A percentile compares a stretch with the other conserved stretches of the same genome.
These are phyloP conservation scores for Penicillium sp. DNA, from an alignment of 2,329 filamentous ascomycete species.

Conservation along the genomic window DNA sequence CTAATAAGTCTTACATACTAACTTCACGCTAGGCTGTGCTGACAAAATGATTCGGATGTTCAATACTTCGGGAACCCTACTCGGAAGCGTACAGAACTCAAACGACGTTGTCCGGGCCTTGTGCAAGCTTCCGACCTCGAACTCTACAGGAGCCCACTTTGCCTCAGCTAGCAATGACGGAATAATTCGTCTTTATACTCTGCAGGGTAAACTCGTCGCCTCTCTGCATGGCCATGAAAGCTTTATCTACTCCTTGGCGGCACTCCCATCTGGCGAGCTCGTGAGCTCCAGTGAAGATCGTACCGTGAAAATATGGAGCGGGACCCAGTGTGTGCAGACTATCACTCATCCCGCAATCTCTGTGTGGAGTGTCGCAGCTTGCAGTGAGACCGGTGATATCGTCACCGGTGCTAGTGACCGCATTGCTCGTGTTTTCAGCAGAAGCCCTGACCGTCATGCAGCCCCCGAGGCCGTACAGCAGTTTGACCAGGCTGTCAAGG, in stretches of 20 bases:
- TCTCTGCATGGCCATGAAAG: conserved; percentile 86
- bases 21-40: conserved; percentile 62
- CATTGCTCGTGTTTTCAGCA: conserved; percentile 78
- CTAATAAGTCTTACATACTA: conserved; percentile 4
- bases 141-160: conserved; percentile 83
- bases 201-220: conserved; percentile 71
- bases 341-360: conserved; percentile 97
- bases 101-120: conserved; percentile 86
- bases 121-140: conserved; percentile 70
- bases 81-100: conserved; percentile 65
- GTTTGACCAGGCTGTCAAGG: conserved; percentile 79
- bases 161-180: conserved; percentile 94
- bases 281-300: conserved; percentile 91
- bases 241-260: conserved; percentile 85
- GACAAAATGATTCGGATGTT: conserved; percentile 88
- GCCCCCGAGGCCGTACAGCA: conserved; percentile 63
- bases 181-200: conserved; percentile 79
- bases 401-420: conserved; percentile 91
- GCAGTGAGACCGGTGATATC: conserved; percentile 79
- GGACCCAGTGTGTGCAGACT: conserved; percentile 80
- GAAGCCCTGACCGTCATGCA: conserved; percentile 67
- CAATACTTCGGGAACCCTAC: conserved; percentile 60
- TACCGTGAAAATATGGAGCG: conserved; percentile 87
- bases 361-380: conserved; percentile 89
- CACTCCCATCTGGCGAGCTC: conserved; percentile 77